Conservation (phyloP, 371 early-diverging fungal species). For the Rhizopus arrhizus region DNA sequence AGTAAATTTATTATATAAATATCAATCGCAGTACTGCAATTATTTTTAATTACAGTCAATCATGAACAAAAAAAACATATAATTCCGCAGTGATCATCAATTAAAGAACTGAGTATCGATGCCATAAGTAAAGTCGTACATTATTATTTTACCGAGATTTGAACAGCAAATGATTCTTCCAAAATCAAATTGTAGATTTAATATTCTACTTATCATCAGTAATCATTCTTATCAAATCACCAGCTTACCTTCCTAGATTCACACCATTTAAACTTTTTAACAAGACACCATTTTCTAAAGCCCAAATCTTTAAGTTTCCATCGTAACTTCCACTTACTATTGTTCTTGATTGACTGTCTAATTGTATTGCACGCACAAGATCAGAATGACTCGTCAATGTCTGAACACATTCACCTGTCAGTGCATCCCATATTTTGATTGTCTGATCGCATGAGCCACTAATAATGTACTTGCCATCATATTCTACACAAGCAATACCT, state of each 20-base stretch:
- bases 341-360: constrained; percentile 44
- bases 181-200: constrained; percentile 84
- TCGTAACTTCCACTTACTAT: constrained; percentile 85
- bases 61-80: too few relatives aligned
- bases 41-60: too few relatives aligned
- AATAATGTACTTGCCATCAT: constrained; percentile 86
- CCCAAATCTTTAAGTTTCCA: constrained; percentile 85
- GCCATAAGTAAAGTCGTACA: constrained; percentile 79
- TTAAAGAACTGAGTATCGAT: constrained; percentile 63
- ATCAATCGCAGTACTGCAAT: too few relatives aligned
- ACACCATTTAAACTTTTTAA: constrained; percentile 56
- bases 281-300: constrained; percentile 57
- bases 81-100: too few relatives aligned
- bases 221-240: too few relatives aligned
- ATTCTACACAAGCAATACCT: constrained; percentile 95
- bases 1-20: too few relatives aligned
- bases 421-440: constrained; percentile 93
- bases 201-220: constrained; percentile 43
- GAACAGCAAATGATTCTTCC: constrained; percentile 82
- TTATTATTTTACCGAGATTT: constrained; percentile 76
- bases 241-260: constrained; percentile 57
- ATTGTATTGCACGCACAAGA: constrained; percentile 76
- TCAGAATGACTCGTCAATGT: constrained; percentile 73
- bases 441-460: constrained; percentile 96
- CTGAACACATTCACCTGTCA: constrained; percentile 33